Percentiles rank a stretch among this genome's conserved stretches.
Evolutionary conservation across 2,329 filamentous ascomycete species (phyloP).

Genomic region (Trichoderma polysporum): DNA sequence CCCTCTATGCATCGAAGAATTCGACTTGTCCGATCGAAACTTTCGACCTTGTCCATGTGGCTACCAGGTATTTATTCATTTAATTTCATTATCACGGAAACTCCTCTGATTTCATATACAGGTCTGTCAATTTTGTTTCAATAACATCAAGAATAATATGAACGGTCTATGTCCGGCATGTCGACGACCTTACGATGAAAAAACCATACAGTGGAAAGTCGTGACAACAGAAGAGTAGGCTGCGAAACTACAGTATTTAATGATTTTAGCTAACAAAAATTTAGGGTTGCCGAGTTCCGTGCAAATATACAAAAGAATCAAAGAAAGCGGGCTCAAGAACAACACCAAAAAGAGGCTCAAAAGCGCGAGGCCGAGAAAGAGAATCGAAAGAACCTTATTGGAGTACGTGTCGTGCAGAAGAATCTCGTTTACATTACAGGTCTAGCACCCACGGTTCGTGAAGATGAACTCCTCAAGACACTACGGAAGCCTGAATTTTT

Average conservation of each 20-base stretch:
- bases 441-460: constrained; percentile 83
- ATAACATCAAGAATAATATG: constrained; percentile 98
- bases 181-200: constrained; percentile 91
- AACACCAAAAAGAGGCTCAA: constrained; percentile 90
- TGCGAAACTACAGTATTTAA: background rate
- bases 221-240: constrained; percentile 92
- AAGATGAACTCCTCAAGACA: constrained; percentile 89
- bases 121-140: constrained; percentile 99
- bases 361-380: constrained; percentile 95
- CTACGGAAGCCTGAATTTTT: constrained; percentile 91
- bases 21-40: constrained; percentile 95
- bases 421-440: constrained; percentile 98
- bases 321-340: constrained; percentile 80
- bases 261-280: constrained; percentile 11
- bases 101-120: constrained; percentile 37
- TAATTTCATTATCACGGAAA: background rate
- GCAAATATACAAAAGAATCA: constrained; percentile 84
- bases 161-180: constrained; percentile 98
- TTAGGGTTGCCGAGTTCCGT: constrained; percentile 70
- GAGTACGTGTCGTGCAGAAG: constrained; percentile 94
- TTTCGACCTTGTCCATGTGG: constrained; percentile 97
- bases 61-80: constrained; percentile 72
- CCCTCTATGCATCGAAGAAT: constrained; percentile 97
- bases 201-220: constrained; percentile 95
- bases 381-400: constrained; percentile 92